Evolutionary conservation across 148 eudicot species (phyloP).

Genomic region (Rhododendron molle): DNA sequence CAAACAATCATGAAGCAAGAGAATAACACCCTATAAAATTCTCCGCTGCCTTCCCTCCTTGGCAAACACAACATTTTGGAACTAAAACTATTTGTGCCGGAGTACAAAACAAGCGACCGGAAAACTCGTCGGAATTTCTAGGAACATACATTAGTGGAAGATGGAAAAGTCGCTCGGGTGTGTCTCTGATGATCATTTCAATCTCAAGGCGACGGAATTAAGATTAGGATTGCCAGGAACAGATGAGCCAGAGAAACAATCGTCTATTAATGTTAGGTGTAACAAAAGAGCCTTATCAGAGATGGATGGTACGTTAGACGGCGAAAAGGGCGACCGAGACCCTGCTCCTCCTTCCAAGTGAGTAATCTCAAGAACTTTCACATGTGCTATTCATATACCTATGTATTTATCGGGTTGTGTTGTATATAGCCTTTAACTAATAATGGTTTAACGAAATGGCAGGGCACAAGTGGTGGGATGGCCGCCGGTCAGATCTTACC

Average conservation of each 20-base stretch:
- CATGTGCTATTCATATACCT: too few relatives aligned
- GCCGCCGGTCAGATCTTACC: constrained; percentile 51
- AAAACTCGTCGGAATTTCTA: background rate
- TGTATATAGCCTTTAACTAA: background rate
- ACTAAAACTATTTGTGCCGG: background rate
- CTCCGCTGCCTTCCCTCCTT: background rate
- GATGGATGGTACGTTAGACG: constrained; percentile 25
- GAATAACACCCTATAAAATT: background rate
- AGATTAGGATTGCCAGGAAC: constrained; percentile 64
- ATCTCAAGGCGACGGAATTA: constrained; percentile 63
- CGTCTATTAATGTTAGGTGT: constrained; percentile 6
- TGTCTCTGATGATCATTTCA: constrained; percentile 15
- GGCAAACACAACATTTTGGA: background rate
- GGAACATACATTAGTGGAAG: background rate
- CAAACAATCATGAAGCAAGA: constrained; percentile 1
- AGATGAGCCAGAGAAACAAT: constrained; percentile 23
- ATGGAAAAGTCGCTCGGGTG: constrained; percentile 30
- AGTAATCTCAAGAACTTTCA: constrained; percentile 19
- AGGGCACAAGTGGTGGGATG: constrained; percentile 62
- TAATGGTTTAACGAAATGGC: constrained; percentile 3
- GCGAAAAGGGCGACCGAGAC: constrained; percentile 20
- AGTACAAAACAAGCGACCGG: background rate
- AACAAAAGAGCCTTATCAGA: constrained; percentile 47
- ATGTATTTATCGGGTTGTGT: background rate
- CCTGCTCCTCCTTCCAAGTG: constrained; percentile 57